Conservation (phyloP, 2,329 filamentous ascomycete genomes). For the Penicillium sp. region DNA sequence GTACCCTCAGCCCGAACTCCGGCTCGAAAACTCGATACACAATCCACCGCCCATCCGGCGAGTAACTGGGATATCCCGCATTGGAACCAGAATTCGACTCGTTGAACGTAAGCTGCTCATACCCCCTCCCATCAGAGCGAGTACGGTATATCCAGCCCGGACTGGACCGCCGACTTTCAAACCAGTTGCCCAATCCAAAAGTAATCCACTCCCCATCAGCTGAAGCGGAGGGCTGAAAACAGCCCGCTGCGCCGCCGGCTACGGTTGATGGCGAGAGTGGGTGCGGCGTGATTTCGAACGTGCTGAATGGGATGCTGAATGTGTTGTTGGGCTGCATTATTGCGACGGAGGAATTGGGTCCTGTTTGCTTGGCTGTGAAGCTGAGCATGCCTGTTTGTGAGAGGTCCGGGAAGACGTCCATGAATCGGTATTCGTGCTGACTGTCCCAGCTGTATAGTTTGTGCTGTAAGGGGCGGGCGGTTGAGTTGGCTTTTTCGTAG, state of each 20-base stretch:
- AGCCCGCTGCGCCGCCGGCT: conserved; percentile 36
- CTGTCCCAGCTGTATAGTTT: conserved; percentile 45
- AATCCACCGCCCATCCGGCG: conserved; percentile 17
- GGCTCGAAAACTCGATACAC: conserved; percentile 21
- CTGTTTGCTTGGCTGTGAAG: conserved; percentile 47
- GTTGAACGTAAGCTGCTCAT: conserved; percentile 8
- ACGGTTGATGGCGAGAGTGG: conserved; percentile 24
- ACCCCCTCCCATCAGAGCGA: conserved; percentile 12
- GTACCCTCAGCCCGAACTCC: conserved; percentile 16
- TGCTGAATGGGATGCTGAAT: background rate
- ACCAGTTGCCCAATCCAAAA: conserved; percentile 18
- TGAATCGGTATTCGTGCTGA: conserved; percentile 50
- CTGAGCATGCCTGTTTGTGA: conserved; percentile 32
- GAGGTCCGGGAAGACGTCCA: conserved; percentile 48
- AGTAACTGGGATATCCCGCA: conserved; percentile 21
- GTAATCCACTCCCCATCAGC: conserved; percentile 43
- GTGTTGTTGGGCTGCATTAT: conserved; percentile 11
- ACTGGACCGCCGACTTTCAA: conserved; percentile 10
- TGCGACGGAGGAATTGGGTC: conserved; percentile 44
- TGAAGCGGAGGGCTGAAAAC: conserved; percentile 48
- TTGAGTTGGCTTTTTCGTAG: conserved; percentile 32
- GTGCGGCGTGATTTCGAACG: background rate
- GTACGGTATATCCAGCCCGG: conserved; percentile 16
- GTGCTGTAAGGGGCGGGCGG: conserved; percentile 40
- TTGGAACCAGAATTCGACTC: conserved; percentile 1